Percentiles rank a stretch among this genome's conserved stretches.
phyloP scores from a whole-genome alignment of 345 rosid genomes.

The Pelargonium nanum region DNA sequence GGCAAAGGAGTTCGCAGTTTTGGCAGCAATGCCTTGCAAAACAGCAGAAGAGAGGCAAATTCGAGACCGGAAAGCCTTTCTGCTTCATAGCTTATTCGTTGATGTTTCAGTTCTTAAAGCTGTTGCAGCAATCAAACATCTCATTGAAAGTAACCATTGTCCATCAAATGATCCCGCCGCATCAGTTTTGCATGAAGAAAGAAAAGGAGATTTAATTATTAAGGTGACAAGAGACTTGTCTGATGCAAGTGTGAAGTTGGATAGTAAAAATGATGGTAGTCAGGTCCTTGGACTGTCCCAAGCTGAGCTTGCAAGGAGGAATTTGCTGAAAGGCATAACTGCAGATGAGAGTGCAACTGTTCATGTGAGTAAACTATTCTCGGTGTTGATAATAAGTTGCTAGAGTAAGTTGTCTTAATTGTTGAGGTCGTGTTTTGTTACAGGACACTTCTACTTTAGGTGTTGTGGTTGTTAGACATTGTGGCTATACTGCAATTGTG shows the following conservation, averaged over 20 bases:
- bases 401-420: constrained; percentile 18
- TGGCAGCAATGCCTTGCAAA: constrained; percentile 91
- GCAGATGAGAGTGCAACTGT: constrained; percentile 93
- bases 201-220: constrained; percentile 60
- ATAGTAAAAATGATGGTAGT: constrained; percentile 55
- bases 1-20: constrained; percentile 79
- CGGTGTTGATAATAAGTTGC: constrained; percentile 13
- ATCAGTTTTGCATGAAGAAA: constrained; percentile 41
- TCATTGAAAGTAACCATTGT: constrained; percentile 31
- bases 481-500: constrained; percentile 73
- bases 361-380: constrained; percentile 50
- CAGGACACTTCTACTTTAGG: constrained; percentile 90
- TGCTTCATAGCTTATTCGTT: constrained; percentile 81
- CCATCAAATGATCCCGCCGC: constrained; percentile 22
- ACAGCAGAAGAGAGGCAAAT: constrained; percentile 89
- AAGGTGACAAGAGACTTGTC: constrained; percentile 60
- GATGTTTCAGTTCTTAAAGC: constrained; percentile 81
- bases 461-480: constrained; percentile 74
- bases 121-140: constrained; percentile 36
- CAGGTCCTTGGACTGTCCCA: constrained; percentile 51
- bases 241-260: constrained; percentile 60
- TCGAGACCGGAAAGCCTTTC: constrained; percentile 82
- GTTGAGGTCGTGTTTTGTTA: constrained; percentile 21
- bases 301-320: constrained; percentile 54
- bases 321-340: constrained; percentile 89